Evolutionary conservation across 2,329 filamentous ascomycete genomes (phyloP).

Genomic region (Curvularia sp.): DNA sequence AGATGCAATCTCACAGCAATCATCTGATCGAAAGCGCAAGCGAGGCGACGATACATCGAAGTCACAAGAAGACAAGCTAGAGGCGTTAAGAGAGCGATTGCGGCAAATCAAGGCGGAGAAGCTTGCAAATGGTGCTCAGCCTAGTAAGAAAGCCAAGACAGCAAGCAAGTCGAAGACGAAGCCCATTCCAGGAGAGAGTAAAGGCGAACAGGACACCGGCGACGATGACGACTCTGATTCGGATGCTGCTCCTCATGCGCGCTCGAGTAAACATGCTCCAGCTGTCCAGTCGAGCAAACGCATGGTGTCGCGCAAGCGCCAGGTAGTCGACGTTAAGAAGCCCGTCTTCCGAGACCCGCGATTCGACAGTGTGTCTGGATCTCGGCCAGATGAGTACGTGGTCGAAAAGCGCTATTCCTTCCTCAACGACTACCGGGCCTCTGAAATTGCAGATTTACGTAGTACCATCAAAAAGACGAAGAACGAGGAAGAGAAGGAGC

Average conservation of each 20-base stretch:
- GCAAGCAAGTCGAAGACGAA: slow-evolving; percentile 27
- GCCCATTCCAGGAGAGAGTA: slow-evolving; percentile 17
- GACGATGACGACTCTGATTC: slow-evolving; percentile 39
- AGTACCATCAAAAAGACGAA: slow-evolving; percentile 71
- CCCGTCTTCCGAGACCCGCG: slow-evolving; percentile 76
- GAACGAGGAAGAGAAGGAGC: slow-evolving; percentile 69
- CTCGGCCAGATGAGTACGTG: slow-evolving; percentile 62
- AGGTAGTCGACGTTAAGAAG: slow-evolving; percentile 70
- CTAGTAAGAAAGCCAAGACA: slow-evolving; percentile 31
- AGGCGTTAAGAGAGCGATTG: slow-evolving; percentile 54
- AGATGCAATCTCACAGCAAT: slow-evolving; percentile 63
- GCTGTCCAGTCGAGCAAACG: slow-evolving; percentile 81
- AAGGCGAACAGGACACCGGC: slow-evolving; percentile 45
- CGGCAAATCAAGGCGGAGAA: slow-evolving; percentile 54
- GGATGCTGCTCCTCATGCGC: slow-evolving; percentile 50
- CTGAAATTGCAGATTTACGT: slow-evolving; percentile 80
- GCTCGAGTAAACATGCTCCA: slow-evolving; percentile 87
- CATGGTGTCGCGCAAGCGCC: slow-evolving; percentile 80
- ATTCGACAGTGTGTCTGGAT: slow-evolving; percentile 73
- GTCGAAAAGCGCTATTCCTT: slow-evolving; percentile 82
- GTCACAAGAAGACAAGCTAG: slow-evolving; percentile 56
- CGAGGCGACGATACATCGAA: slow-evolving; percentile 48
- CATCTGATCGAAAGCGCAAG: slow-evolving; percentile 52
- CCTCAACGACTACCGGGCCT: slow-evolving; percentile 81
- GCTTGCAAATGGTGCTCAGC: slow-evolving; percentile 31